These are phyloP conservation scores for Cryptococcus maquisensis DNA, from an alignment of 1,284 basidiomycete genomes.

Conservation along the genomic window DNA sequence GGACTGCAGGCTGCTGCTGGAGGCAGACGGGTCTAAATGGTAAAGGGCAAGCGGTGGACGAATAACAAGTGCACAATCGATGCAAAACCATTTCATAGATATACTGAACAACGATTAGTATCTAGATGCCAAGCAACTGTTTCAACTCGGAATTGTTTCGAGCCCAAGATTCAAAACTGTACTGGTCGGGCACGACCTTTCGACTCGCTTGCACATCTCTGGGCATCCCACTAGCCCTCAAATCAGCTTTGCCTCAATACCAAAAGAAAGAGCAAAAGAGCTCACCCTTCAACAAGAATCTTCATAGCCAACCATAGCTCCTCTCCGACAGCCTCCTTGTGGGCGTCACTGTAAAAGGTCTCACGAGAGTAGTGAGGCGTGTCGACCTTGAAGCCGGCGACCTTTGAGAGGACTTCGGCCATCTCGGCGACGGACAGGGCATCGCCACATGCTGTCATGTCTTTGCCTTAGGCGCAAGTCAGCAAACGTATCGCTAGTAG, in stretches of 20 bases:
- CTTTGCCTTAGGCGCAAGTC: constrained; percentile 18
- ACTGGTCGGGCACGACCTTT: constrained; percentile 16
- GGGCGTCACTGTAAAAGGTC: constrained; percentile 22
- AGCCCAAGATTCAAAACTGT: constrained; percentile 26
- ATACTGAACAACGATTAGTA: too few species aligned
- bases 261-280: not conserved
- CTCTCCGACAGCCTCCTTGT: constrained; percentile 11
- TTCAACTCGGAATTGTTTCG: constrained; percentile 12
- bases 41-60: constrained; percentile 75
- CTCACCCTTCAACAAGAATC: constrained; percentile 18
- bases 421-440: constrained; percentile 23
- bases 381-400: constrained; percentile 26
- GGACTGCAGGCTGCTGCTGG: constrained; percentile 43
- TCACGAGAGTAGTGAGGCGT: constrained; percentile 22
- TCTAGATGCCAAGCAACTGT: not conserved
- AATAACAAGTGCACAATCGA: too few species aligned
- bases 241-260: not conserved
- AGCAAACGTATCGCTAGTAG: not conserved
- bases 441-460: constrained; percentile 28
- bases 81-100: too few species aligned
- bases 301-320: constrained; percentile 16
- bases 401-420: constrained; percentile 18
- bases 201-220: constrained; percentile 6
- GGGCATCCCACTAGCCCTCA: constrained; percentile 1
- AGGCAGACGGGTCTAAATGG: constrained; percentile 66